Evolutionary conservation across 2,329 filamentous ascomycete genomes (phyloP), one percentile per base, ranked within the genome.

Genomic region (Dactylellina sp.): DNA sequence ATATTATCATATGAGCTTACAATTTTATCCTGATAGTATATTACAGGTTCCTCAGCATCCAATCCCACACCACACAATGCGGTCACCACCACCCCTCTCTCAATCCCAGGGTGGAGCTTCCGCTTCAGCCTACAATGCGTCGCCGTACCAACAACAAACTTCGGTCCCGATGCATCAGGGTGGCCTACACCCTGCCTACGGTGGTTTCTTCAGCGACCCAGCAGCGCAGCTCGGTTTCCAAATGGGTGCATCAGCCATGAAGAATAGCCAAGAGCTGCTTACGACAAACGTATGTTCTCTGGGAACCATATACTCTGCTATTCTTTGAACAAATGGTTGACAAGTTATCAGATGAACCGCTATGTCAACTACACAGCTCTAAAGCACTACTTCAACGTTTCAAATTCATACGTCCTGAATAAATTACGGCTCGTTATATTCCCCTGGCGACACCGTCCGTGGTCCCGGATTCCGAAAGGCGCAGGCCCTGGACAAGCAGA

Each of bases 341-440:
- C 18, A 14, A 28, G 12, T 2, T 44, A 57, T 22, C 78, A 91
- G 89, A 84, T 91, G 79, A 90, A 89, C 79, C 88, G 89, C 81
- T 97, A 94, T 83, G 89, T 99, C 82, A 97, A 93, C 80, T 91
- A 98, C 78, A 90, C 91, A 12, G 92, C 92, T 16, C 86, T 99
- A 47, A 99, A 99, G 83, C 95, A 97, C 83, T 99, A 98, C 86
- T 99, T 99, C 85, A 97, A 98, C 83, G 95, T 99, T 76, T 96
- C 93, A 77, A 99, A 99, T 85, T 91, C 88, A 71, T 99, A 99
- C 82, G 95, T 99, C 80, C 85, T 96, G 80, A 92, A 90, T 83
- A 99, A 99, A 83, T 86, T 99, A 71, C 88, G 90, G 80, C 88
- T 99, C 71, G 94, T 99, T 71, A 89, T 99, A 75, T 97, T 98